Percentiles rank a stretch among this genome's conserved stretches.
These are phyloP conservation scores for Pholiota molesta DNA, from an alignment of 768 basidiomycete species.

Conservation along the genomic window DNA sequence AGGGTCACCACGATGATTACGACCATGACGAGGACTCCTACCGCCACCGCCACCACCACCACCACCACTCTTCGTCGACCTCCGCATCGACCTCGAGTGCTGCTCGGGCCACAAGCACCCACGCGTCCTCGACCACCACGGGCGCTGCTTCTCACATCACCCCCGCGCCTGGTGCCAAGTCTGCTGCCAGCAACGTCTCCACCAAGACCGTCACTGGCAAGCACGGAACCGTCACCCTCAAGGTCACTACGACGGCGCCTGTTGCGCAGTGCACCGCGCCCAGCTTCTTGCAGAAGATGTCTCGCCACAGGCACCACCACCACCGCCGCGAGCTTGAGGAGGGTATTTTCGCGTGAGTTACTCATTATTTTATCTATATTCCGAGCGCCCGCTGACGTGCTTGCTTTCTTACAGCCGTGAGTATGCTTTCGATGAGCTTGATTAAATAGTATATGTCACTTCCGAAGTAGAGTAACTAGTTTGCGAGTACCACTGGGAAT, in stretches of 20 bases:
- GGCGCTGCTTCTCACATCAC: conserved; percentile 16
- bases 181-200: conserved; percentile 13
- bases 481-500: neutral
- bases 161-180: conserved; percentile 14
- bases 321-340: conserved; percentile 21
- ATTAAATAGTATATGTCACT: conserved; percentile 17
- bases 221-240: conserved; percentile 26
- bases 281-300: conserved; percentile 12
- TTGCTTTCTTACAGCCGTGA: conserved; percentile 19
- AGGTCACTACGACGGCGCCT: conserved; percentile 24
- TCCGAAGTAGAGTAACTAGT: neutral
- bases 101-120: conserved; percentile 7
- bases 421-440: conserved; percentile 28
- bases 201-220: conserved; percentile 22
- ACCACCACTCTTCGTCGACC: neutral
- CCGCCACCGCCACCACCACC: conserved; percentile 12
- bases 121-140: conserved; percentile 3
- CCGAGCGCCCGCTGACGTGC: neutral
- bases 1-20: neutral
- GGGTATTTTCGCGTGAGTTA: conserved; percentile 19
- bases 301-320: conserved; percentile 12
- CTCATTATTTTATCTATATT: neutral
- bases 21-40: neutral
- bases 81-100: neutral
- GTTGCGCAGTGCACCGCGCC: conserved; percentile 26